Conservation (phyloP, 208 protist genomes). For the Blastocrithidia nonstop region DNA sequence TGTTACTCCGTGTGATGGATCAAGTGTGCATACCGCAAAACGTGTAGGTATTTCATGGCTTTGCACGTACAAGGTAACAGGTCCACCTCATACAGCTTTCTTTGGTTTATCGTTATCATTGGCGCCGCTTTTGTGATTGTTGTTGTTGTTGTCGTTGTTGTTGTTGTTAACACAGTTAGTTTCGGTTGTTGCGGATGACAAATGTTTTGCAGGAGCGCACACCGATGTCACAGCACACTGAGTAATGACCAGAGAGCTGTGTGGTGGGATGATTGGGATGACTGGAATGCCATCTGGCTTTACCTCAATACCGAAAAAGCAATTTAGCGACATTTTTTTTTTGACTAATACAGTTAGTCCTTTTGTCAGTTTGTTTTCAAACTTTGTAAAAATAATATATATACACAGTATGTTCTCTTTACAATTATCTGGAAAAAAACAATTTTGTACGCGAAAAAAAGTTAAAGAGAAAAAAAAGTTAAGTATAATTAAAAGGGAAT, state of each 20-base stretch:
- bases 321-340: slow-evolving; percentile 44
- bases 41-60: slow-evolving; percentile 34
- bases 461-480: too few species aligned
- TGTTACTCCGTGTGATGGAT: slow-evolving; percentile 17
- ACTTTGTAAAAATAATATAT: too few species aligned
- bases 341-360: too few species aligned
- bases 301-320: slow-evolving; percentile 69
- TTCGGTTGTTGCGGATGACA: background rate
- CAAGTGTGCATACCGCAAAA: slow-evolving; percentile 43
- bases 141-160: too few species aligned
- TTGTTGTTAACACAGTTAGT: too few species aligned
- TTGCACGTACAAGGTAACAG: slow-evolving; percentile 55
- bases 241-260: slow-evolving; percentile 45
- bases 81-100: slow-evolving; percentile 5
- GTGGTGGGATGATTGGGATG: slow-evolving; percentile 37
- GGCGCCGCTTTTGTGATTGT: too few species aligned
- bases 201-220: slow-evolving; percentile 5
- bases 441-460: too few species aligned
- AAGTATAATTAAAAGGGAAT: too few species aligned
- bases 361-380: too few species aligned
- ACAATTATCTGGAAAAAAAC: too few species aligned
- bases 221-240: slow-evolving; percentile 49
- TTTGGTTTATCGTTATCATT: too few species aligned
- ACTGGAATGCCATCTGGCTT: slow-evolving; percentile 30
- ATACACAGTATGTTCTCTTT: too few species aligned